Evolutionary conservation across 2,329 filamentous ascomycete species (phyloP).

Genomic region (Colletotrichum sp.): DNA sequence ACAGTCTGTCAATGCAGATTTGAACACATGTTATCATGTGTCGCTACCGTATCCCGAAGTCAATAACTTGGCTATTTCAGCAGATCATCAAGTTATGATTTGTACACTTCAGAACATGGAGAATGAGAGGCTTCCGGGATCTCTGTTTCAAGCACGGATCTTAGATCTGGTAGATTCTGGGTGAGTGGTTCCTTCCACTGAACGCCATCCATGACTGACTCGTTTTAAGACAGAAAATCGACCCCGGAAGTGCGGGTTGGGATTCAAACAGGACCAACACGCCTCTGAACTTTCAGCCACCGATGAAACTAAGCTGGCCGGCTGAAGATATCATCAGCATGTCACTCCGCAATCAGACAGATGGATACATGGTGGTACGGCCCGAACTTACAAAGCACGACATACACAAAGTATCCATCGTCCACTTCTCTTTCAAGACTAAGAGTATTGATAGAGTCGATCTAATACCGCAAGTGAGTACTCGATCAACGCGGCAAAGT

Average conservation of each 20-base stretch:
- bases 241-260: neutral
- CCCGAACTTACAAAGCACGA: constrained; percentile 21
- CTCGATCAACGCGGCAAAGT: neutral
- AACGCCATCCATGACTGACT: neutral
- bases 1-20: neutral
- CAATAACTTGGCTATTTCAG: neutral
- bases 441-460: neutral
- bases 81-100: neutral
- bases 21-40: neutral
- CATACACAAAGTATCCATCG: neutral
- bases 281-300: neutral
- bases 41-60: neutral
- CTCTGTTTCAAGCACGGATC: neutral
- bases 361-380: constrained; percentile 25
- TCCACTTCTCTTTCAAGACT: neutral
- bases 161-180: neutral
- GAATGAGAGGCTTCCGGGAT: neutral
- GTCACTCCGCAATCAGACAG: constrained; percentile 15
- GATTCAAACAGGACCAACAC: neutral
- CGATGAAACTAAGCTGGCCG: constrained; percentile 23
- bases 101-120: neutral
- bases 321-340: constrained; percentile 26
- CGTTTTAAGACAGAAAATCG: neutral
- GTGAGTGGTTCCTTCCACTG: neutral
- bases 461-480: neutral